Base-by-base conservation (phyloP, 1,284 basidiomycete species). In the Cronartium quercuum region DNA sequence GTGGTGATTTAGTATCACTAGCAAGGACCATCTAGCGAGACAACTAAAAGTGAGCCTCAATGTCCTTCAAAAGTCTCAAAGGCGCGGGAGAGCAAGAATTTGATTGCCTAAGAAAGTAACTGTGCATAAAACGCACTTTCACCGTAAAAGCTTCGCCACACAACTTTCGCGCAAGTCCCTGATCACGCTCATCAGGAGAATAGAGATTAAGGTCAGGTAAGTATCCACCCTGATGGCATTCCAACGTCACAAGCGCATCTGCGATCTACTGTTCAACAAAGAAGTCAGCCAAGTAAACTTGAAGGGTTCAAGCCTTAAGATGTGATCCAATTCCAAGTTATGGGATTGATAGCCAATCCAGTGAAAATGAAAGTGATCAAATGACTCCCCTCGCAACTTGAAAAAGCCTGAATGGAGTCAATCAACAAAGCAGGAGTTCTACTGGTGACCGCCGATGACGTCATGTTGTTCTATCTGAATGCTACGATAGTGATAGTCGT, bases 81-180 rank as follows among this genome's bases (percentile, higher is more conserved):
- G 5, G 1, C 5, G 18, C 6, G 29, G 55, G 24, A 68, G 24
- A 15, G 63, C 66, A 18, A 15, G 1, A 34, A 40, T 64, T 51
- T 64, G 18, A 62, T 74, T 76, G 58, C 41, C 40, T 18, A 13
- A 24, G 18, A 42, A 12, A 15, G 10, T 44, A n/a, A n/a, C n/a
- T n/a, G n/a, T n/a, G n/a, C n/a, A n/a, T n/a, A 35, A 37, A 10
- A 68, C 81, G 37, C 68, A 84, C 84, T 79, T 89, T 86, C 66
- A 97, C 93, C 0, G 94, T 97, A 80, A 91, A 96, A 0, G 92
- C 94, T 13, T 90, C 90, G 0, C 90, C 92, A 77, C 89, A 83
- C n/a, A 86, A 79, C 67, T 29, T 78, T 74, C 86, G 76, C 80
- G 29, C 77, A n/a, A n/a, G n/a, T 77, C 18, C 47, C 44, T 24